Base-by-base conservation (phyloP, 768 basidiomycete species). In the Sporobolomyces phaffii region DNA sequence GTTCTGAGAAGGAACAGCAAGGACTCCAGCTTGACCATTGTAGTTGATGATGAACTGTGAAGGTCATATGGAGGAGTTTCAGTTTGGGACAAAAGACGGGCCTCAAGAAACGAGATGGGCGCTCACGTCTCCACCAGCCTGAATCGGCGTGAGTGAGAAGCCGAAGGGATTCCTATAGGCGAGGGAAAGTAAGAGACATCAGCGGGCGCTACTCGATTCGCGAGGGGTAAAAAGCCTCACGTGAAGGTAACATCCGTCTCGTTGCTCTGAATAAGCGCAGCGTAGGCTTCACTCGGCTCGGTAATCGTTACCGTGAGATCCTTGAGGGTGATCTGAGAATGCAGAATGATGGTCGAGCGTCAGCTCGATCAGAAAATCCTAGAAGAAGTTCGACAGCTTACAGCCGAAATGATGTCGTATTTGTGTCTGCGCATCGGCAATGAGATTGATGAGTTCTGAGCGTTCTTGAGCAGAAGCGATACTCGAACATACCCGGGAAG, bases 81-180 rank as follows among this genome's bases (percentile, higher is more conserved):
- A 29, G 28, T 1, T 43, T 5, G 34, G 17, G 5, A 24, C 34
- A 10, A n/a, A 29, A 36, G 14, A 4, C 17, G 22, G 14, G n/a
- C n/a, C n/a, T n/a, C n/a, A n/a, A 11, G 24, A 53, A 5, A 0
- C 29, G 5, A 33, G 79, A 66, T 87, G 81, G 20, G 29, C 26
- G 81, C 81, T n/a, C 53, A 64, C 62, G 38, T 49, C 52, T 73
- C 87, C 80, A 2, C 81, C 80, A 5, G 83, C 78, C 69, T 83
- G 80, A 11, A 85, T 76, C 26, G 86, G 85, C 72, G 87, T 85
- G 58, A 88, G 76, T 11, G 85, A 83, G 77, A 89, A 89, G 3
- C 87, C 86, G 74, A 88, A 88, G 1, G 87, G 87, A 77, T 88
- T 89, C 76, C 83, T 83, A 76, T 86, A 68, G 20, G 84, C 85